A percentile compares a stretch with the other conserved stretches of the same genome.
These are phyloP conservation scores for Phytophthora chlamydospora DNA, from an alignment of 352 stramenopile genomes.

Conservation along the genomic window DNA sequence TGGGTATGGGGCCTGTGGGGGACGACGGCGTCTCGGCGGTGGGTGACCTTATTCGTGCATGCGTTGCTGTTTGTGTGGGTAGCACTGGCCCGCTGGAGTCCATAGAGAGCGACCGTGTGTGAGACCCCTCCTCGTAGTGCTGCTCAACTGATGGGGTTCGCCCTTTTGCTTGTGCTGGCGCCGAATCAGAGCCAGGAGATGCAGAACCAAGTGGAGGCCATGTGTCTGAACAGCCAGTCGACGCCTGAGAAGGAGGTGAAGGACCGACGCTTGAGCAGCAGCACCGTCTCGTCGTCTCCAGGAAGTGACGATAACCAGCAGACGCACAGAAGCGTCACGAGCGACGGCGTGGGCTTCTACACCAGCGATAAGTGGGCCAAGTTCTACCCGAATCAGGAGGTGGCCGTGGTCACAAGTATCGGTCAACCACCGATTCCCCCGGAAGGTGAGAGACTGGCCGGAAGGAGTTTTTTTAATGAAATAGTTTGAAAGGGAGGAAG, in stretches of 20 bases:
- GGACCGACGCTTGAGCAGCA: slow-evolving; percentile 1
- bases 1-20: slow-evolving; percentile 15
- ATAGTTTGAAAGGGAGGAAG: background rate
- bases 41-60: slow-evolving; percentile 16
- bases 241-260: slow-evolving; percentile 3
- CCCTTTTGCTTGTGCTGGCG: slow-evolving; percentile 8
- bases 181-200: slow-evolving; percentile 34
- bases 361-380: slow-evolving; percentile 57
- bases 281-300: slow-evolving; percentile 2
- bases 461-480: background rate
- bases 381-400: slow-evolving; percentile 59
- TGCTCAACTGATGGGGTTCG: background rate
- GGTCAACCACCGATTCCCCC: slow-evolving; percentile 59
- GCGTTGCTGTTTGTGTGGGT: slow-evolving; percentile 9
- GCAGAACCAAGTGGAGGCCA: slow-evolving; percentile 37
- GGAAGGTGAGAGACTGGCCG: slow-evolving; percentile 35
- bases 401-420: slow-evolving; percentile 65
- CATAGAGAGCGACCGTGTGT: slow-evolving; percentile 29
- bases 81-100: slow-evolving; percentile 6
- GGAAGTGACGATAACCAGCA: slow-evolving; percentile 12
- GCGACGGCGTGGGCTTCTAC: slow-evolving; percentile 38
- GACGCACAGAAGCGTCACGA: slow-evolving; percentile 17
- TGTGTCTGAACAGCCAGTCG: slow-evolving; percentile 16
- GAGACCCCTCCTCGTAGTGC: background rate
- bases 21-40: slow-evolving; percentile 28